Conservation (phyloP, 192 early-diverging fungal genomes). For the Coemansia sp. region DNA sequence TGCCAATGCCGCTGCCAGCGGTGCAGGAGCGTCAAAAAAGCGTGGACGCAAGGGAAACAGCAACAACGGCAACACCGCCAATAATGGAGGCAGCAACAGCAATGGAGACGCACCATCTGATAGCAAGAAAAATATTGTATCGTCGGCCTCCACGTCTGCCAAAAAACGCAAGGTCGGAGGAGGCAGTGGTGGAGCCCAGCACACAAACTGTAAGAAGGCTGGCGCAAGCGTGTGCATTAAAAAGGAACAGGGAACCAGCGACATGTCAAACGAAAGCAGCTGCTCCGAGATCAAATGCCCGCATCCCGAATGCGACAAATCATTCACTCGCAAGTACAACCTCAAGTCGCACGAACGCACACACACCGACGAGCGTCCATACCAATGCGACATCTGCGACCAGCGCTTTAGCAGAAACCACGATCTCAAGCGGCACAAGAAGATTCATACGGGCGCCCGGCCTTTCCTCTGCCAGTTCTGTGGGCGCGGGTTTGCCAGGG, state of each 20-base stretch:
- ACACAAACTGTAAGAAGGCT: conserved; percentile 1
- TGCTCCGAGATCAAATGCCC: conserved; percentile 57
- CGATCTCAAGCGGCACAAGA: conserved; percentile 73
- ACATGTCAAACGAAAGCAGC: conserved; percentile 4
- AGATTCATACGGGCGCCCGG: conserved; percentile 62
- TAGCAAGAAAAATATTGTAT: background rate
- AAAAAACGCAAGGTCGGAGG: conserved; percentile 25
- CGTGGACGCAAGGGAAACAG: conserved; percentile 17
- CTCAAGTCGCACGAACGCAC: conserved; percentile 79
- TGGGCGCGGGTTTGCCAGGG: conserved; percentile 41
- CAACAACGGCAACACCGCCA: background rate
- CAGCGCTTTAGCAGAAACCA: conserved; percentile 75
- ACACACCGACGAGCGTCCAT: conserved; percentile 76
- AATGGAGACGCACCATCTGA: background rate
- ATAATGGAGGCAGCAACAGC: background rate
- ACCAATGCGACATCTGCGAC: conserved; percentile 64
- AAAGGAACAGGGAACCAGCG: background rate
- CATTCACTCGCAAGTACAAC: conserved; percentile 86
- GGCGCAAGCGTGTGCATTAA: background rate
- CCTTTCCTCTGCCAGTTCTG: conserved; percentile 65
- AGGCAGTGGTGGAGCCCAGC: background rate
- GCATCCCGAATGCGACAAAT: conserved; percentile 76
- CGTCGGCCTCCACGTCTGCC: background rate
- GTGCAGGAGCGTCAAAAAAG: conserved; percentile 11
- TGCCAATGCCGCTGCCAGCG: background rate